A percentile compares a stretch with the other conserved stretches of the same genome.
phyloP scores from a whole-genome alignment of 306 rosid genomes.

The Vigna unguiculata region DNA sequence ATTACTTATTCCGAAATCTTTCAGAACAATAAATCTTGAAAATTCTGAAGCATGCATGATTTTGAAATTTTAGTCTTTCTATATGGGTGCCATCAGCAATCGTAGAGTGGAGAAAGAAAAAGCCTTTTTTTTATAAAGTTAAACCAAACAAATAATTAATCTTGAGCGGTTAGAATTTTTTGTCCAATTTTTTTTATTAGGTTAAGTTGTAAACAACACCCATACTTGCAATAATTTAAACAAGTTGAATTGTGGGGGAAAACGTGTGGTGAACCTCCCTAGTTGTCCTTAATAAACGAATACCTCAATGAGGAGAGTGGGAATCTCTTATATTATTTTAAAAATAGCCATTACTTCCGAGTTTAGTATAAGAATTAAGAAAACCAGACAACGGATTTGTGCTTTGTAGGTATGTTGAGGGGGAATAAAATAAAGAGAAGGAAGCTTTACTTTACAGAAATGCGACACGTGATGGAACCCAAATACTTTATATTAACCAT shows the following conservation, averaged over 20 bases:
- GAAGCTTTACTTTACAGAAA: too few relatives aligned
- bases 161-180: neutral
- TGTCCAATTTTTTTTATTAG: neutral
- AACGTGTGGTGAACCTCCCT: neutral
- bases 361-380: neutral
- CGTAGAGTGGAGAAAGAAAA: too few relatives aligned
- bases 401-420: too few relatives aligned
- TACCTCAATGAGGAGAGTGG: neutral
- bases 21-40: too few relatives aligned
- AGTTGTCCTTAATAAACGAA: neutral
- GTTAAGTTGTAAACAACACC: neutral
- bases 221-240: neutral
- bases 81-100: too few relatives aligned
- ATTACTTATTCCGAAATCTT: too few relatives aligned
- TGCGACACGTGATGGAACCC: too few relatives aligned
- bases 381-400: neutral
- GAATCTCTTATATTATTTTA: neutral
- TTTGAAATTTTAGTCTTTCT: too few relatives aligned
- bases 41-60: too few relatives aligned
- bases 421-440: too few relatives aligned
- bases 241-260: neutral
- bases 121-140: neutral
- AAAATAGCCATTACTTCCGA: neutral
- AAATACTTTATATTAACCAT: too few relatives aligned
- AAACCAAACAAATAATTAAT: neutral